These are phyloP conservation scores for Talaromyces wortmannii DNA, from an alignment of 495 filamentous ascomycete species.

Conservation along the genomic window DNA sequence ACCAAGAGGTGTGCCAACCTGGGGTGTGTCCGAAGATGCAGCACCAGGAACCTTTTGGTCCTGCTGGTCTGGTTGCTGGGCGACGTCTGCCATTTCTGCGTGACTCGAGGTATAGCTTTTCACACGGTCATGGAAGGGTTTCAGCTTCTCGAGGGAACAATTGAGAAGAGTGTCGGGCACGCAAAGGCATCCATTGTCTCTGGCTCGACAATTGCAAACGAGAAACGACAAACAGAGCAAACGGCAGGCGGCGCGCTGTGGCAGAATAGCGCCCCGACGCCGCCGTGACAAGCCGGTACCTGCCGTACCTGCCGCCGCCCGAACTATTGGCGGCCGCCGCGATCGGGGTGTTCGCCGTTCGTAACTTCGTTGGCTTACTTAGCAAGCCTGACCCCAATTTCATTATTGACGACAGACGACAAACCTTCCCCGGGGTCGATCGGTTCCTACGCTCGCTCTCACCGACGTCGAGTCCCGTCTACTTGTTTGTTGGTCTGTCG, in stretches of 20 bases:
- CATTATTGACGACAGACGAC: neutral
- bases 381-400: neutral
- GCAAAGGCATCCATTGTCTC: neutral
- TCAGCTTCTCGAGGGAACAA: neutral
- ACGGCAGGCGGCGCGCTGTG: neutral
- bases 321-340: too few relatives aligned
- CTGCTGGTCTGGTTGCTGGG: constrained; percentile 1
- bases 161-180: neutral
- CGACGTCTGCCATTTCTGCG: constrained; percentile 4
- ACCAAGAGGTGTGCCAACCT: constrained; percentile 10
- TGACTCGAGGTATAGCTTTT: neutral
- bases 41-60: constrained; percentile 3
- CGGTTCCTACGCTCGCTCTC: neutral
- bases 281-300: too few relatives aligned
- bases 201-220: neutral
- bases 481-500: neutral
- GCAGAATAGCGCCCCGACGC: constrained; percentile 1
- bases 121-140: neutral
- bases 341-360: too few relatives aligned
- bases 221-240: neutral
- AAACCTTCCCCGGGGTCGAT: too few relatives aligned
- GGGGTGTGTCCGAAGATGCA: constrained; percentile 1
- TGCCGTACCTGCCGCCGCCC: too few relatives aligned
- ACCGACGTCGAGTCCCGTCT: neutral
- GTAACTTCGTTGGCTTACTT: neutral